Conservation (phyloP, 129 eudicot genomes). For the Helianthus tuberosus region DNA sequence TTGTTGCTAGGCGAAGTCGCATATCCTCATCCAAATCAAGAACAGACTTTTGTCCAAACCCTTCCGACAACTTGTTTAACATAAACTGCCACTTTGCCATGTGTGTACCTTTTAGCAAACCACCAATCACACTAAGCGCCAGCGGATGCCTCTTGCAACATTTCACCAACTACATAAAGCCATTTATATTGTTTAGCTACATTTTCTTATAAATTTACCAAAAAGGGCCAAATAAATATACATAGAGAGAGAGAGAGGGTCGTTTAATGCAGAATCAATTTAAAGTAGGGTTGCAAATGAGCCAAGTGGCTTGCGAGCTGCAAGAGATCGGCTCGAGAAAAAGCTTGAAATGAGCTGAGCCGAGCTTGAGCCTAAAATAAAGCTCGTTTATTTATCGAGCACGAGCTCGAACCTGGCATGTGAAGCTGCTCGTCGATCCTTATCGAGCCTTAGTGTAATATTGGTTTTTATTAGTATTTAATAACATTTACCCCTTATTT, state of each 20-base stretch:
- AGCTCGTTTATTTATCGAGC: no score
- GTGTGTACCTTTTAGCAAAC: conserved; percentile 34
- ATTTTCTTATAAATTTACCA: background rate
- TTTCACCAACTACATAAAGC: conserved; percentile 40
- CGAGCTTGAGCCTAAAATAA: no score
- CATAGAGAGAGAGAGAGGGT: background rate
- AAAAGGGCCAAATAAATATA: background rate
- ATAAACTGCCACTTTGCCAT: conserved; percentile 23
- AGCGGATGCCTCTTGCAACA: conserved; percentile 41
- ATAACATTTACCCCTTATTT: no score
- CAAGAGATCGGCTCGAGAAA: no score
- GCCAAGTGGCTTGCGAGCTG: no score
- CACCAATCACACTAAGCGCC: conserved; percentile 44
- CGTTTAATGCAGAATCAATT: background rate
- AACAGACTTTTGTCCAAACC: conserved; percentile 18
- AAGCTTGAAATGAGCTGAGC: no score
- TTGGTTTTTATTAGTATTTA: no score
- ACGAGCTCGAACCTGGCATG: no score
- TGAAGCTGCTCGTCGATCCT: no score
- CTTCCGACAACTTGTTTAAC: conserved; percentile 27
- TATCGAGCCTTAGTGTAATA: no score
- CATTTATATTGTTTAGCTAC: background rate
- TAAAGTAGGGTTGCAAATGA: background rate
- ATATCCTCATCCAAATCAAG: conserved; percentile 31
- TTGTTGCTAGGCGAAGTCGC: conserved; percentile 23